Evolutionary conservation across 164 flowering plant species (phyloP), one percentile per base, ranked within the genome.

Genomic region (Macadamia tetraphylla): DNA sequence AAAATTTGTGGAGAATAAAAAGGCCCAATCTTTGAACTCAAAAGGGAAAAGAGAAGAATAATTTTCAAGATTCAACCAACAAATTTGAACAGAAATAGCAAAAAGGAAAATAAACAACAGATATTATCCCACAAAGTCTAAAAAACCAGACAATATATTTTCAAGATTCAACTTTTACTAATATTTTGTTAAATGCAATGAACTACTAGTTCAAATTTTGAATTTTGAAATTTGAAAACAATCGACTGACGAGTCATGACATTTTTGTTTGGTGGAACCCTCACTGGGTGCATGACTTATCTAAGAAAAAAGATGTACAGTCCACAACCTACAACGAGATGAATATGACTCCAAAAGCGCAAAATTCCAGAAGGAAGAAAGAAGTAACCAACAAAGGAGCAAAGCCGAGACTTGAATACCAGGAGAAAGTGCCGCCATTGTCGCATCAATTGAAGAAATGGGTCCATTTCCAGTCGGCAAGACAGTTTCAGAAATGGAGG

Each of bases 391-490:
- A 51, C 17, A 12, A 3, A 70, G 48, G 58, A 29, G 18, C 40
- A 0, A 40, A 1, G 23, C n/a, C 17, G 46, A 61, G 14, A 42
- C n/a, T 10, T 58, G 30, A 55, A 31, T 77, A 82, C 91, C 89
- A 65, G 88, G 84, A 68, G 91, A 81, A 61, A 75, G 71, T 6
- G 80, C 79, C 11, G 80, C 60, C 78, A 80, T 71, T 68, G 84
- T 63, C 58, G 78, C 29, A 66, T 73, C 66, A 60, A 59, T 6
- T 51, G 82, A 74, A 67, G 81, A 69, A 67, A 64, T 67, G 59
- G 84, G 71, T 44, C 66, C 59, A 12, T n/a, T 48, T 57, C 63
- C 57, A 35, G 77, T 75, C 44, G 74, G 49, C 10, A 51, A 62
- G 68, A 65, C 29, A 31, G 86, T 81, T 9, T 67, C 15, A 49